phyloP scores from a whole-genome alignment of 805 yeast species.

The Sugiyamaella marilandica region DNA sequence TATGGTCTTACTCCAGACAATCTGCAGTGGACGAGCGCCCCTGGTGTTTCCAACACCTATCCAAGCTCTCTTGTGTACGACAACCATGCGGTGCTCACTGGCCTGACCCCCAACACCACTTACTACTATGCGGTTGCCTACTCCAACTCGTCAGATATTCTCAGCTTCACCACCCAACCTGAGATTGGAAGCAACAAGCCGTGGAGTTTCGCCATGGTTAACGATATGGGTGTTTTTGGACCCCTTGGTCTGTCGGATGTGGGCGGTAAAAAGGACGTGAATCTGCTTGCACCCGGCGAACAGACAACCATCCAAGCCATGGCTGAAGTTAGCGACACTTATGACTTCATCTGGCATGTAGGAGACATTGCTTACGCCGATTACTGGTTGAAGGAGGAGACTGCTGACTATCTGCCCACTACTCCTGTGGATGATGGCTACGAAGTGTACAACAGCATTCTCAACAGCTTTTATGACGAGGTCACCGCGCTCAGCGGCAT shows the following conservation, averaged over 20 bases:
- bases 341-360: conserved; percentile 21
- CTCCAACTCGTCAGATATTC: conserved; percentile 3
- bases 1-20: conserved; percentile 17
- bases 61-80: conserved; percentile 22
- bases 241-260: conserved; percentile 13
- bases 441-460: conserved; percentile 13
- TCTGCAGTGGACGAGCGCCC: conserved; percentile 2
- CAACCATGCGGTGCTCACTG: conserved; percentile 25
- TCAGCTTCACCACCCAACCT: conserved; percentile 14
- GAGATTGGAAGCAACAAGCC: conserved; percentile 10
- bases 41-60: conserved; percentile 23
- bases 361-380: conserved; percentile 31
- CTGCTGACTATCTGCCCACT: conserved; percentile 16
- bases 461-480: conserved; percentile 17
- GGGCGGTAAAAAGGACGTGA: conserved; percentile 17
- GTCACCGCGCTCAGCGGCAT: conserved; percentile 11
- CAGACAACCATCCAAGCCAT: conserved; percentile 19
- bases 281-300: conserved; percentile 18
- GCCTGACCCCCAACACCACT: conserved; percentile 22
- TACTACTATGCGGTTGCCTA: conserved; percentile 24
- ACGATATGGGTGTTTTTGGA: conserved; percentile 20
- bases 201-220: conserved; percentile 19
- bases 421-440: conserved; percentile 14
- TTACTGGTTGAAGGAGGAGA: conserved; percentile 25
- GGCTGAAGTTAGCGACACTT: conserved; percentile 8